Percentiles rank a stretch among this genome's conserved stretches.
These are phyloP conservation scores for Tulasnella sp. DNA, from an alignment of 768 basidiomycete species.

Conservation along the genomic window DNA sequence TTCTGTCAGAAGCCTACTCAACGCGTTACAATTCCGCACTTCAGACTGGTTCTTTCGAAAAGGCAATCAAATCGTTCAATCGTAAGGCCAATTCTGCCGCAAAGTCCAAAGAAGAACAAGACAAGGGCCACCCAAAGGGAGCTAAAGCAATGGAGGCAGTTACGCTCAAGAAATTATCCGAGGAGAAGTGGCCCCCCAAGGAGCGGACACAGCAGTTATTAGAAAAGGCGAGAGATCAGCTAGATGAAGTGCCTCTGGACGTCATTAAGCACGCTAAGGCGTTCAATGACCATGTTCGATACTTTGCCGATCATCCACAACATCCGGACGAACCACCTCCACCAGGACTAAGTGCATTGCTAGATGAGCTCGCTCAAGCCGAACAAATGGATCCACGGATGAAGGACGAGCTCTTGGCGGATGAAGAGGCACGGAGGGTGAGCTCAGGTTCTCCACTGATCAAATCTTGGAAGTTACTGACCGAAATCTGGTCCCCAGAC, in stretches of 20 bases:
- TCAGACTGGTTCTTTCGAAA: conserved; percentile 31
- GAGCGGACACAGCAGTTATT: conserved; percentile 19
- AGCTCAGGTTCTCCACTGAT: conserved; percentile 11
- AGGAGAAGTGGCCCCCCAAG: conserved; percentile 13
- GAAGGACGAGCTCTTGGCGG: conserved; percentile 33
- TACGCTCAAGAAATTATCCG: too few relatives aligned
- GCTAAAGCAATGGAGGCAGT: neutral
- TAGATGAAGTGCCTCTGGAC: conserved; percentile 31
- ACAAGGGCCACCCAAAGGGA: neutral
- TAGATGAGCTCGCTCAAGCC: conserved; percentile 32
- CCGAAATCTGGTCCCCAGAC: conserved; percentile 25
- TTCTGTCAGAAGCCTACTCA: conserved; percentile 53
- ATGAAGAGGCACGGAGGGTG: conserved; percentile 34
- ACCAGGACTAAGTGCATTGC: conserved; percentile 25
- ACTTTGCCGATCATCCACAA: conserved; percentile 20
- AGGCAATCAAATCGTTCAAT: conserved; percentile 36
- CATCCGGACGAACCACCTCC: conserved; percentile 14
- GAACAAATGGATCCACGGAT: conserved; percentile 26
- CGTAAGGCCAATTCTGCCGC: conserved; percentile 17
- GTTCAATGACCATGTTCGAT: conserved; percentile 33
- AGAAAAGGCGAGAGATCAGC: conserved; percentile 14
- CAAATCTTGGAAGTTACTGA: neutral
- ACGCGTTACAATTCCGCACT: conserved; percentile 49
- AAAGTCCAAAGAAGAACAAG: neutral
- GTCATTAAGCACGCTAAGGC: conserved; percentile 29